Evolutionary conservation across 169 alveolate species (phyloP).

Genomic region (Eimeria nieschulzi): DNA sequence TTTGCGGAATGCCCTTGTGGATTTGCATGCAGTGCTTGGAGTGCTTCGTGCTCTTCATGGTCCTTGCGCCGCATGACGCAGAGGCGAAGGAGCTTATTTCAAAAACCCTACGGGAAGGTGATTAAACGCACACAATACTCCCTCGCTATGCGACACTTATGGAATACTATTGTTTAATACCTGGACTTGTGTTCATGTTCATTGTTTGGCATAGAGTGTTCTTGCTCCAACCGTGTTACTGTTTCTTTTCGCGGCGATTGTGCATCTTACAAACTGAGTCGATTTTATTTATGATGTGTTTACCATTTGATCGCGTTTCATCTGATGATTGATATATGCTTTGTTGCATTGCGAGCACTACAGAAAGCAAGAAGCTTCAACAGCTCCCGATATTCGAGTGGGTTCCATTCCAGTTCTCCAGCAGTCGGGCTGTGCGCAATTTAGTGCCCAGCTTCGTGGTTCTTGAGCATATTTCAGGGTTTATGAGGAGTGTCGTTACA

Average conservation of each 20-base stretch:
- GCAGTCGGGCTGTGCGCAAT: too few relatives aligned
- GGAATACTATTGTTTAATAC: background rate
- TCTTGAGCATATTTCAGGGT: too few relatives aligned
- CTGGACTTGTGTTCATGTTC: background rate
- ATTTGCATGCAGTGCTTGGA: constrained; percentile 57
- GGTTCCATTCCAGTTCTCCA: background rate
- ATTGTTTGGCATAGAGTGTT: background rate
- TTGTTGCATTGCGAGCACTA: background rate
- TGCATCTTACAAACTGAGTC: too few relatives aligned
- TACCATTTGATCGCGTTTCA: background rate
- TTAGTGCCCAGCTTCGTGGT: too few relatives aligned
- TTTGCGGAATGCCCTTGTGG: background rate
- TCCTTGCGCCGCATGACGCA: constrained; percentile 70
- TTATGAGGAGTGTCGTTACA: too few relatives aligned
- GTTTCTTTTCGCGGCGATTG: too few relatives aligned
- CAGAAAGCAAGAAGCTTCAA: constrained; percentile 37
- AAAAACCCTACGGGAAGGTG: constrained; percentile 25
- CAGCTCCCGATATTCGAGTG: constrained; percentile 50
- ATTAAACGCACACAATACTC: background rate
- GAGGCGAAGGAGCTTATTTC: constrained; percentile 52
- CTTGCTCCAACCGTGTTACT: background rate
- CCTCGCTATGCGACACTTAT: background rate
- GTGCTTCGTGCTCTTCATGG: constrained; percentile 65
- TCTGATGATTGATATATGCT: too few relatives aligned
- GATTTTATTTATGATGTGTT: background rate